Base-by-base conservation (phyloP, 441 rosid genomes). In the Sinapis alba region DNA sequence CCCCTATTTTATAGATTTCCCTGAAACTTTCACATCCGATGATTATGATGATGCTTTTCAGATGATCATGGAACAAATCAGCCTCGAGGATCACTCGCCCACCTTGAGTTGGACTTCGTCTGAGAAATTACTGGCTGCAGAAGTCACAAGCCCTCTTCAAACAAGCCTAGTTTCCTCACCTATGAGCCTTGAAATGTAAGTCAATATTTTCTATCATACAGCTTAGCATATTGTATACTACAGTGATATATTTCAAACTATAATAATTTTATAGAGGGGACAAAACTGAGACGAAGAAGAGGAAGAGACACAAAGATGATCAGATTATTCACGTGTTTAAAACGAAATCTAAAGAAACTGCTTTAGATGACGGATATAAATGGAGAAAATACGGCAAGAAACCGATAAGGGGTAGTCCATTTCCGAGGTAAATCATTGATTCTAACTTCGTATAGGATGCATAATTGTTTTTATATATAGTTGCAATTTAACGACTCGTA, bases 331-430 rank as follows among this genome's bases (percentile, higher is more conserved):
- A 78, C 34, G 21, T 62, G 0, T 72, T 78, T 16, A 78, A 45
- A 57, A 78, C 81, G 10, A 57, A 57, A 57, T 6, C 32, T 24
- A 1, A 24, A 57, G 62, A 57, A 57, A 24, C 0, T 56, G 16
- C 18, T 57, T 57, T 24, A 13, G 62, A 57, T 7, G 81, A 78
- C 3, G 81, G 81, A 0, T 78, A 15, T 24, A 78, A 62, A 54
- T 78, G 81, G 81, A 54, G 81, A 54, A 78, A 78, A 4, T 78
- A 78, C 12, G 81, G 81, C 61, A 78, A 73, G 61, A 78, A 78
- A 63, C 21, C 78, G 1, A 73, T 73, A n/a, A 78, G 0, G 34
- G 81, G 81, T 18, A 68, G 1, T 68, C 36, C 56, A 41, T 56
- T 3, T 73, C 81, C 74, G 6, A 73, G 81, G 81, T 78, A 72